Conservation (phyloP, 768 basidiomycete species). For the Mycena sanguinolenta region DNA sequence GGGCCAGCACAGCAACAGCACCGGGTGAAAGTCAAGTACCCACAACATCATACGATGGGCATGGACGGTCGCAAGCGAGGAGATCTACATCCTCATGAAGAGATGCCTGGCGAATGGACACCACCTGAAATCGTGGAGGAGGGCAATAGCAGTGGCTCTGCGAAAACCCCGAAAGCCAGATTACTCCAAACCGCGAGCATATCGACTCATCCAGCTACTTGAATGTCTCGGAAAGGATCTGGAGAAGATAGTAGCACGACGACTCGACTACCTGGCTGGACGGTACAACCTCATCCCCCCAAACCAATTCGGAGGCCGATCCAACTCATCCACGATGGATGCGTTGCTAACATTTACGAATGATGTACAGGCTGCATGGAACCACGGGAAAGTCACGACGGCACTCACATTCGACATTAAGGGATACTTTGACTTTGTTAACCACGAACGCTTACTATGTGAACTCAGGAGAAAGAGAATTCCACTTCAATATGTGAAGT, state of each 20-base stretch:
- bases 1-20: constrained; percentile 37
- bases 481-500: constrained; percentile 37
- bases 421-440: constrained; percentile 47
- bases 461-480: constrained; percentile 40
- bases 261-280: constrained; percentile 35
- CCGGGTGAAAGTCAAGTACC: constrained; percentile 41
- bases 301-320: constrained; percentile 41
- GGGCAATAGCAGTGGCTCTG: neutral
- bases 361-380: constrained; percentile 43
- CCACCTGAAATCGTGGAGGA: neutral
- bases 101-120: neutral
- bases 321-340: constrained; percentile 41
- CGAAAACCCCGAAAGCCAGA: neutral
- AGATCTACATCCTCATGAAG: neutral
- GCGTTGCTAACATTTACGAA: constrained; percentile 41
- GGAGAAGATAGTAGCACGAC: neutral
- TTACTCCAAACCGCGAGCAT: neutral
- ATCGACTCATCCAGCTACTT: neutral
- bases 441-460: constrained; percentile 39
- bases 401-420: constrained; percentile 47
- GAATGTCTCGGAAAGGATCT: neutral
- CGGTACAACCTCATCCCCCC: constrained; percentile 41
- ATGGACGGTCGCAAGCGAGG: constrained; percentile 23
- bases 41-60: constrained; percentile 44
- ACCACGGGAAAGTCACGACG: constrained; percentile 40